These are phyloP conservation scores for Teratosphaeria nubilosa DNA, from an alignment of 2,329 filamentous ascomycete genomes.

Conservation along the genomic window DNA sequence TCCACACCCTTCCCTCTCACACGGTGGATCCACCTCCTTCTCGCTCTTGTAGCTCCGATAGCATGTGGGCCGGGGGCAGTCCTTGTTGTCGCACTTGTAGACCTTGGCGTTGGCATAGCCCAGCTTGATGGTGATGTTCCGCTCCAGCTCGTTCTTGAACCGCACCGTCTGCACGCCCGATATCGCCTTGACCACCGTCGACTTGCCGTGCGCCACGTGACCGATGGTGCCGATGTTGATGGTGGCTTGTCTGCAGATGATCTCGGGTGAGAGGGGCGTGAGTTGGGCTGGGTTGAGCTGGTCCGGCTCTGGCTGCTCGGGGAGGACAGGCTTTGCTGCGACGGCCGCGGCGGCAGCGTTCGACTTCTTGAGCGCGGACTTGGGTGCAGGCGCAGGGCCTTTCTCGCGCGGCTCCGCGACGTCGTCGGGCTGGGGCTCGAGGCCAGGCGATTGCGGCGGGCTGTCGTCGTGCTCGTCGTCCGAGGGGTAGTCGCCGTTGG, in stretches of 20 bases:
- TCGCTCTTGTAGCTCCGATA: conserved; percentile 97
- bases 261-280: conserved; percentile 83
- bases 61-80: conserved; percentile 88
- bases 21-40: conserved; percentile 94
- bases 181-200: conserved; percentile 97
- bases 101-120: conserved; percentile 99
- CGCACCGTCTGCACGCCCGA: conserved; percentile 97
- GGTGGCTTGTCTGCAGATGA: conserved; percentile 94
- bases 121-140: conserved; percentile 99
- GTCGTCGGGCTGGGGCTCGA: conserved; percentile 51
- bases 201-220: conserved; percentile 98
- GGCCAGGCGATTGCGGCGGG: conserved; percentile 44
- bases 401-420: conserved; percentile 54
- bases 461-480: conserved; percentile 34
- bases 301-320: conserved; percentile 86
- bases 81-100: conserved; percentile 90
- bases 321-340: conserved; percentile 55
- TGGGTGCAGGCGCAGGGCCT: conserved; percentile 48
- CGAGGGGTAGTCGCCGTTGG: conserved; percentile 44
- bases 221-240: conserved; percentile 99
- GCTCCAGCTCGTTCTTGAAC: conserved; percentile 99
- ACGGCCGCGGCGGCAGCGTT: conserved; percentile 47
- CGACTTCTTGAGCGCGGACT: conserved; percentile 79
- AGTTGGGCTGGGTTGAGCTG: conserved; percentile 74
- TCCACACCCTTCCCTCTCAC: conserved; percentile 81